phyloP scores from a whole-genome alignment of 345 rosid genomes.

The Isatis tinctoria region DNA sequence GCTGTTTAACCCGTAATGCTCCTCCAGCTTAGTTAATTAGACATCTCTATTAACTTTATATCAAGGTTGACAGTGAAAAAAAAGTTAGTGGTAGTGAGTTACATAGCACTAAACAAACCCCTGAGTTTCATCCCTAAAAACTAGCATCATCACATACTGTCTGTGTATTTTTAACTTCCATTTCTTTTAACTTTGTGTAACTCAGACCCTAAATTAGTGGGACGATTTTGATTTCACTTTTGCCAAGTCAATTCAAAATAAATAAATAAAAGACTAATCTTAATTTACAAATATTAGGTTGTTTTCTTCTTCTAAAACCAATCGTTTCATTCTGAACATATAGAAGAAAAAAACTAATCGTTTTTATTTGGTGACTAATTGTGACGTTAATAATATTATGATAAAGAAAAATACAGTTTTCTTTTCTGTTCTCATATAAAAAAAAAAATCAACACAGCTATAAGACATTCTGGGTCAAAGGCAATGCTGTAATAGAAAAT shows the following conservation, averaged over 20 bases:
- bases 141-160: slow-evolving; percentile 29
- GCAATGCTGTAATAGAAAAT: slow-evolving; percentile 3
- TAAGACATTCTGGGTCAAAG: slow-evolving; percentile 26
- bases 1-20: neutral
- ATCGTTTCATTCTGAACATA: neutral
- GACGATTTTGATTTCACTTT: slow-evolving; percentile 1
- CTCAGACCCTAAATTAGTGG: slow-evolving; percentile 8
- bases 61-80: neutral
- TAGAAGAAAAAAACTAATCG: neutral
- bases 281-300: slow-evolving; percentile 1
- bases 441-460: neutral
- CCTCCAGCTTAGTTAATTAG: neutral
- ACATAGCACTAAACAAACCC: neutral
- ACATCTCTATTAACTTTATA: neutral
- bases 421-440: neutral
- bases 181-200: neutral
- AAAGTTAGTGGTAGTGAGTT: neutral
- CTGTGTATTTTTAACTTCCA: neutral
- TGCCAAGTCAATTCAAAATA: slow-evolving; percentile 12
- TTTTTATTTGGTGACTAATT: neutral
- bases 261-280: neutral
- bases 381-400: neutral
- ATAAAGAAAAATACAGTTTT: neutral
- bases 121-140: slow-evolving; percentile 17
- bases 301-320: neutral